Evolutionary conservation across 306 rosid genomes (phyloP).

Genomic region (Oxytropis ochrocephala): DNA sequence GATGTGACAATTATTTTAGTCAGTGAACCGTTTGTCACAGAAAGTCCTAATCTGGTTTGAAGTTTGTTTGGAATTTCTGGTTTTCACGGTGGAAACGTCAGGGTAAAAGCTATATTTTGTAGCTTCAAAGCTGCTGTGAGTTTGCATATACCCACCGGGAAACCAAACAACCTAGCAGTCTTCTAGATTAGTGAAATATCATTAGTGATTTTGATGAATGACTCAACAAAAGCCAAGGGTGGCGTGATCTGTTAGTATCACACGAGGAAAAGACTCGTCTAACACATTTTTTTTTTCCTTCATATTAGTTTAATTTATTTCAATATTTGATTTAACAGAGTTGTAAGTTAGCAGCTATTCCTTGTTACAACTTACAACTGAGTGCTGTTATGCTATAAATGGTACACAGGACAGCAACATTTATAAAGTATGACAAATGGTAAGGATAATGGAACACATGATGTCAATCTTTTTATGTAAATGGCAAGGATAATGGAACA

Average conservation of each 20-base stretch:
- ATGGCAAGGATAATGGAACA: too few relatives aligned
- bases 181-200: neutral
- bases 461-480: too few relatives aligned
- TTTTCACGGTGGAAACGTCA: too few relatives aligned
- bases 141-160: too few relatives aligned
- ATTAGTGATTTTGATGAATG: slow-evolving; percentile 3
- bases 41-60: too few relatives aligned
- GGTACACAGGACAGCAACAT: too few relatives aligned
- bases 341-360: neutral
- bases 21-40: slow-evolving; percentile 13
- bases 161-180: too few relatives aligned
- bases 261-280: neutral
- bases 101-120: too few relatives aligned
- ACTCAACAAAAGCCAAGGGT: neutral
- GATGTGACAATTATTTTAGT: neutral
- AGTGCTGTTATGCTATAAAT: neutral
- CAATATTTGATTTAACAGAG: neutral
- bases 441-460: too few relatives aligned
- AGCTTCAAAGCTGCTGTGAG: too few relatives aligned
- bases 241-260: neutral
- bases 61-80: too few relatives aligned
- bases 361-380: neutral
- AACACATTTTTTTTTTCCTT: neutral
- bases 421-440: too few relatives aligned
- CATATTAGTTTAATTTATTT: neutral